These are phyloP conservation scores for Penicillium brevicompactum DNA, from an alignment of 2,329 filamentous ascomycete genomes.

Conservation along the genomic window DNA sequence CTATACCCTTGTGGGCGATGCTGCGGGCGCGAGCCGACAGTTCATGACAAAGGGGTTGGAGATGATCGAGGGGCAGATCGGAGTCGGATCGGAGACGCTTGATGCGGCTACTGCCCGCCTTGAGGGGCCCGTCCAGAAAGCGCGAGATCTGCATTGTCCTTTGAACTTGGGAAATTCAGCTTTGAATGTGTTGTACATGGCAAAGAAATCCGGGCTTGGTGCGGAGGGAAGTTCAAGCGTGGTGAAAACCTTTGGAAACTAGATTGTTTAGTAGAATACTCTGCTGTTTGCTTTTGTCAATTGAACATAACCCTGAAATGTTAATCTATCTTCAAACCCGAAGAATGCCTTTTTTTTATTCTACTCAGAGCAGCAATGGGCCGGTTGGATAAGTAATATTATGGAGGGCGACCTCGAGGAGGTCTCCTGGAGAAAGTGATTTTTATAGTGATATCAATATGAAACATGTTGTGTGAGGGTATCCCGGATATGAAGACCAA, in stretches of 20 bases:
- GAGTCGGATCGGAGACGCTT: constrained; percentile 36
- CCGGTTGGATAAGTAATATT: neutral
- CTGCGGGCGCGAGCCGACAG: constrained; percentile 50
- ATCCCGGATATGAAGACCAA: constrained; percentile 9
- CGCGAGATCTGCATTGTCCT: constrained; percentile 41
- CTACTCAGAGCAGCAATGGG: neutral
- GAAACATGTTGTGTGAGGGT: constrained; percentile 5
- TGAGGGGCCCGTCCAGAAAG: constrained; percentile 46
- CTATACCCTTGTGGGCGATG: constrained; percentile 50
- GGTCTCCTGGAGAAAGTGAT: neutral
- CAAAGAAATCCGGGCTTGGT: constrained; percentile 35
- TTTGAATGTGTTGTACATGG: constrained; percentile 36
- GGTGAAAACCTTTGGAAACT: constrained; percentile 34
- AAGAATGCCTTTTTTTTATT: neutral
- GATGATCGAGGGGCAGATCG: constrained; percentile 36
- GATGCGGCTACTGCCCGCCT: constrained; percentile 42
- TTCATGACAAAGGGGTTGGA: constrained; percentile 44
- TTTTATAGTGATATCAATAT: constrained; percentile 4
- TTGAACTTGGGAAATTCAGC: constrained; percentile 42
- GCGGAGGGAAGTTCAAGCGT: constrained; percentile 34
- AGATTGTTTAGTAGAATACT: neutral
- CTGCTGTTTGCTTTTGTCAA: neutral
- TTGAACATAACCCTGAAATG: neutral
- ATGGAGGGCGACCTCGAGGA: neutral
- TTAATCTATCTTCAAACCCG: too few species aligned